Base-by-base conservation (phyloP, 2,329 filamentous ascomycete genomes). In the Cercospora sp. region DNA sequence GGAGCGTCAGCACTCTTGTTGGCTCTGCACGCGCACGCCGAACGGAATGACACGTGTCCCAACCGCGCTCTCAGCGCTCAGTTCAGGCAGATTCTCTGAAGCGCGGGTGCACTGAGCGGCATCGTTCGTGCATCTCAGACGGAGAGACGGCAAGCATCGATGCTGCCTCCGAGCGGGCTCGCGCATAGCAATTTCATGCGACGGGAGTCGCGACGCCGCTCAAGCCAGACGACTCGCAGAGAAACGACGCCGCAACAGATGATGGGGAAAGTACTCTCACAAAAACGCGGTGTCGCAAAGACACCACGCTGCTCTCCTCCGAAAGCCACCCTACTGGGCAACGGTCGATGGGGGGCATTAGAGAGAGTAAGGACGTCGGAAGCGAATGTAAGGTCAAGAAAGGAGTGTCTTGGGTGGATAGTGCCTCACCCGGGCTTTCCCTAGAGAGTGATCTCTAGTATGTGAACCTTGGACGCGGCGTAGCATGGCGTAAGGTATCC, bases 311-410 rank as follows among this genome's bases (percentile, higher is more conserved):
- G 20, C 16, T 23, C 58, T 23, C 20, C 58, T 60, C 58, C 58
- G 31, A 60, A 39, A 39, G 58, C 58, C 58, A 60, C 58, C 58
- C 31, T 39, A 36, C 30, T 36, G 33, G 58, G 58, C 58, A 36
- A 42, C 58, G 31, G 31, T 60, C 58, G 58, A 60, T 60, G 33
- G 30, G 55, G 55, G 30, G 30, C 28, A 60, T 36, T 51, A 51
- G 45, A 51, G 45, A 51, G 18, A 51, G 45, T 51, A 23, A 23
- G 45, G 45, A 23, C 18, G 45, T 51, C 45, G 45, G 45, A 51
- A 51, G 45, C 45, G 45, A 51, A 23, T 23, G 36, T n/a, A 42
- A 51, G 45, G 45, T 51, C 45, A 51, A 51, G 45, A 51, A 51
- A 23, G 18, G 45, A 51, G 45, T 51, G 45, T 51, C 20, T 51